phyloP scores from a whole-genome alignment of 2,329 filamentous ascomycete genomes.

The Sarocladiaceae sp. region DNA sequence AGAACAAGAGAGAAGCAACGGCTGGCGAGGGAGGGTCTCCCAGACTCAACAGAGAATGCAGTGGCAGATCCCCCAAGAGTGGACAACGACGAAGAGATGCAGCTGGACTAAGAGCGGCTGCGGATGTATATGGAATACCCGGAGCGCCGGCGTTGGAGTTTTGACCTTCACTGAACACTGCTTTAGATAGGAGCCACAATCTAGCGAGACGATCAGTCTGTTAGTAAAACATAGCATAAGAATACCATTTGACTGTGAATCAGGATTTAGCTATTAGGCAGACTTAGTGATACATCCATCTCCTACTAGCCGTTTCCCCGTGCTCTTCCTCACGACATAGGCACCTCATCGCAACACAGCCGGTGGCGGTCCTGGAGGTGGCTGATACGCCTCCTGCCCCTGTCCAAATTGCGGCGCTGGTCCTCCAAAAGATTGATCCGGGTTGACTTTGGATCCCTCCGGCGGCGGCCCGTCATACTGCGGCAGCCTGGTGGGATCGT shows the following conservation, averaged over 20 bases:
- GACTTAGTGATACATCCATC: too few species aligned
- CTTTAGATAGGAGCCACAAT: not conserved
- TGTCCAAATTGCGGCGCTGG: constrained; percentile 16
- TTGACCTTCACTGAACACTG: not conserved
- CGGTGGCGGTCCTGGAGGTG: constrained; percentile 45
- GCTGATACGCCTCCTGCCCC: constrained; percentile 22
- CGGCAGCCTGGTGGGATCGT: constrained; percentile 52
- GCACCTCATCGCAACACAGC: constrained; percentile 8
- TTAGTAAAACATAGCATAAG: too few species aligned
- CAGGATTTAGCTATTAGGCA: too few species aligned
- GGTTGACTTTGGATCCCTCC: constrained; percentile 47
- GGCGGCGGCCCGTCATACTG: constrained; percentile 44
- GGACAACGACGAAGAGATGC: constrained; percentile 60
- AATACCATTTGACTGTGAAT: too few species aligned
- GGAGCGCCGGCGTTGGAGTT: constrained; percentile 16
- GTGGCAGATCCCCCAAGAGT: constrained; percentile 9
- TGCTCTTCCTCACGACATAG: not conserved
- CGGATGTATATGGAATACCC: constrained; percentile 1
- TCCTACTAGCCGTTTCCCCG: too few species aligned
- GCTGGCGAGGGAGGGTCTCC: constrained; percentile 26
- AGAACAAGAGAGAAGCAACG: constrained; percentile 56
- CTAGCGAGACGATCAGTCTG: too few species aligned
- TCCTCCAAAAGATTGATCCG: constrained; percentile 33
- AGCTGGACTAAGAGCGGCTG: constrained; percentile 43
- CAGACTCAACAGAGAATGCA: constrained; percentile 12